A percentile compares a stretch with the other conserved stretches of the same genome.
Evolutionary conservation across 1,139 yeast genomes (phyloP).

Genomic region (Protomyces gravidus): DNA sequence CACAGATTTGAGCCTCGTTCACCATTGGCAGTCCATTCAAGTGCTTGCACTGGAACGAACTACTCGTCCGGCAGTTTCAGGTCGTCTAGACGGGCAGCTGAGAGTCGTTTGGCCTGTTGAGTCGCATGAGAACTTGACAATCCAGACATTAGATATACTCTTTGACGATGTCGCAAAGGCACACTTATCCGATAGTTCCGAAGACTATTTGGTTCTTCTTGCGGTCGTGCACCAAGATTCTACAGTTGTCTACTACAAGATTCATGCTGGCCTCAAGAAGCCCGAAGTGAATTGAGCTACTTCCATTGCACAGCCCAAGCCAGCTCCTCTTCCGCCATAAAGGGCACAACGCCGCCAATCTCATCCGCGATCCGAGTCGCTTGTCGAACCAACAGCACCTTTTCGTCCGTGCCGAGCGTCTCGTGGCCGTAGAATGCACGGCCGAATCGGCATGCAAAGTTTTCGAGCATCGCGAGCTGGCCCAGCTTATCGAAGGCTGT

Average conservation of each 20-base stretch:
- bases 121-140: constrained; percentile 1
- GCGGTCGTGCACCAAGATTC: constrained; percentile 29
- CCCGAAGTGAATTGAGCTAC: constrained; percentile 23
- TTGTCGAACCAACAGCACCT: constrained; percentile 51
- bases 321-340: constrained; percentile 72
- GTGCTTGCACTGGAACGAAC: constrained; percentile 5
- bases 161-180: neutral
- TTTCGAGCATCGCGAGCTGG: constrained; percentile 60
- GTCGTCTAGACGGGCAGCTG: neutral
- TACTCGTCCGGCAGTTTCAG: neutral
- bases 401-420: constrained; percentile 41
- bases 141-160: constrained; percentile 5
- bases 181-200: neutral
- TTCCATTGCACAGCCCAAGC: constrained; percentile 77
- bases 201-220: neutral
- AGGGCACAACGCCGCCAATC: constrained; percentile 71
- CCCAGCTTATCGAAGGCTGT: constrained; percentile 69
- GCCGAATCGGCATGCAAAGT: constrained; percentile 75
- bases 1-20: constrained; percentile 25
- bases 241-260: constrained; percentile 29
- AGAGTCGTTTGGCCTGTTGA: constrained; percentile 16
- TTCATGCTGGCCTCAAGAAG: constrained; percentile 19
- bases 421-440: constrained; percentile 59
- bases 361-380: constrained; percentile 57
- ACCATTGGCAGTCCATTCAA: constrained; percentile 12